phyloP scores from a whole-genome alignment of 768 basidiomycete species.

The Lentinula lateritia region DNA sequence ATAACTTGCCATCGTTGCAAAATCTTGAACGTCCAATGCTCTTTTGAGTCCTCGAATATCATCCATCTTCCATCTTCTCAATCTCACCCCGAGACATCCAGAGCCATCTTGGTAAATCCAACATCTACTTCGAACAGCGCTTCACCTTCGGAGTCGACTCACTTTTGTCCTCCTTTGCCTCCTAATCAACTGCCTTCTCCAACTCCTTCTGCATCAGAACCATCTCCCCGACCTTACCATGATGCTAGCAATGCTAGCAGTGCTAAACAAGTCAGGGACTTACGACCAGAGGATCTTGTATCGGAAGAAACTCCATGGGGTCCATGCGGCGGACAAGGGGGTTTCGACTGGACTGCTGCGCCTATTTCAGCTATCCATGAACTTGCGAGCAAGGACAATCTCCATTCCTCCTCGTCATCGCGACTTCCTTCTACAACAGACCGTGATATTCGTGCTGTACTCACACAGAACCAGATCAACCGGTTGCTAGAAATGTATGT shows the following conservation, averaged over 20 bases:
- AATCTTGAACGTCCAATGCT: conserved; percentile 40
- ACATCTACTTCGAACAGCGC: neutral
- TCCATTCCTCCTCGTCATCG: conserved; percentile 5
- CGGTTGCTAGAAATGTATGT: conserved; percentile 35
- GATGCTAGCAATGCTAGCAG: conserved; percentile 7
- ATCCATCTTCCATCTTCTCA: conserved; percentile 16
- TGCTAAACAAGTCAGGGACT: conserved; percentile 15
- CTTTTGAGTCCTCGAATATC: conserved; percentile 32
- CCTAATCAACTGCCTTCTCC: neutral
- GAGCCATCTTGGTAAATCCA: neutral
- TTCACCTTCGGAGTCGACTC: conserved; percentile 10
- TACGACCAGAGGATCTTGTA: conserved; percentile 29
- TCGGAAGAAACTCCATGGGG: conserved; percentile 31
- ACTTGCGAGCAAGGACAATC: conserved; percentile 23
- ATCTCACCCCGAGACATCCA: neutral
- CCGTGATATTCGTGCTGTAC: conserved; percentile 24
- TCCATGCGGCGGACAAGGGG: conserved; percentile 28
- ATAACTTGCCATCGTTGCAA: conserved; percentile 45
- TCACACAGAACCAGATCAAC: conserved; percentile 27
- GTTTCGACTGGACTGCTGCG: conserved; percentile 37
- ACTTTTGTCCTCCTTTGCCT: neutral
- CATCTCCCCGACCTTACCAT: neutral
- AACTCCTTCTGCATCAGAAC: neutral
- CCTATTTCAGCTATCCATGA: conserved; percentile 43
- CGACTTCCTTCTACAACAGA: conserved; percentile 14